phyloP scores from a whole-genome alignment of 2,329 filamentous ascomycete genomes.

The Lachnellula subtilissima region DNA sequence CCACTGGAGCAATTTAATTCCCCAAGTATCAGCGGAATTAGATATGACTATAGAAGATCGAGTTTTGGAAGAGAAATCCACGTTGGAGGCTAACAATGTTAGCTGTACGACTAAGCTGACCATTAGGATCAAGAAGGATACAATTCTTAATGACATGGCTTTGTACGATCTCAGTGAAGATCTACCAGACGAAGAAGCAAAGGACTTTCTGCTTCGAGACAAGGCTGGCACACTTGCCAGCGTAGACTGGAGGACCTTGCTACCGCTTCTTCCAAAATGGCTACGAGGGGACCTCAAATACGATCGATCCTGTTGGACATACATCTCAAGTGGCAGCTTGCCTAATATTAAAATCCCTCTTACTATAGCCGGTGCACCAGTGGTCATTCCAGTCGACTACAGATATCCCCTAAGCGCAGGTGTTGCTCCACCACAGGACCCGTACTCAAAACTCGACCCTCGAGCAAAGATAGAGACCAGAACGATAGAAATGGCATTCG shows the following conservation, averaged over 20 bases:
- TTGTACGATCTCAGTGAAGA: constrained; percentile 2
- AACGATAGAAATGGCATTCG: background rate
- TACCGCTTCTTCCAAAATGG: background rate
- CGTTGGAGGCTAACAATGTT: background rate
- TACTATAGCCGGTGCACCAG: background rate
- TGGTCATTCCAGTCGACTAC: constrained; percentile 2
- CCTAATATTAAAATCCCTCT: background rate
- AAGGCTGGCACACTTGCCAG: background rate
- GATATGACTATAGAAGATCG: background rate
- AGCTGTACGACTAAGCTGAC: background rate
- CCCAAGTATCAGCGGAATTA: background rate
- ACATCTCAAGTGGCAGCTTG: background rate
- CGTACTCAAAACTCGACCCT: background rate
- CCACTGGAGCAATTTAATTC: background rate
- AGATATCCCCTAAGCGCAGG: background rate
- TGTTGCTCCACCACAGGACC: constrained; percentile 1
- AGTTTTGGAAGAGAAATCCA: background rate
- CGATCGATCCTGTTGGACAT: background rate
- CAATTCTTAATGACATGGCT: background rate
- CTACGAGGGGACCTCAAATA: constrained; percentile 2
- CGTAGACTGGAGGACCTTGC: background rate
- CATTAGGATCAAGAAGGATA: background rate
- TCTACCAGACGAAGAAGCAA: background rate
- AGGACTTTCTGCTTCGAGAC: background rate
- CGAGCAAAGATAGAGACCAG: background rate